Evolutionary conservation across 2,329 filamentous ascomycete species (phyloP), one percentile per base, ranked within the genome.

Genomic region (Botryotinia calthae): DNA sequence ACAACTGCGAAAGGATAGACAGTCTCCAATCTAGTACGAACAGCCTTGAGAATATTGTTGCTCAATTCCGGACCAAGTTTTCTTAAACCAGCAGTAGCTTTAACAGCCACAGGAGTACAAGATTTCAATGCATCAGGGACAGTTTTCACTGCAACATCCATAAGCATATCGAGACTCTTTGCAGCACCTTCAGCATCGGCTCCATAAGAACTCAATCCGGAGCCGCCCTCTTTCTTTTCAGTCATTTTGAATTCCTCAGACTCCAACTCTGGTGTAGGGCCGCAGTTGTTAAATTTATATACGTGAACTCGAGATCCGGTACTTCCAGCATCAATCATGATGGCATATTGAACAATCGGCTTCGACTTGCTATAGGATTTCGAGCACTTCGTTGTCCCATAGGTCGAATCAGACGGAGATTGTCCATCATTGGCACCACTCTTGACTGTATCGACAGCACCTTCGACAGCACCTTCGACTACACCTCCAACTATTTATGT

Each of bases 281-380:
- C 96, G 84, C 95, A 99, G 85, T 98, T 98, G 87, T 98, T 98
- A 89, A 98, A 99, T 81, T 94, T 93, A 87, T 98, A 99, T 74
- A 98, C 94, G 85, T 99, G 97, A 81, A 99, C 98, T 79, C 96
- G 92, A 74, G 96, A 98, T 74, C 96, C 96, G 71, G 96, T 98
- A 86, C 95, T 98, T 79, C 96, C 96, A 65, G 96, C 96, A 83
- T 99, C 96, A 80, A 99, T 93, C 96, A 99, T 99, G 80, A 98
- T 88, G 75, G 96, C 97, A 85, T 98, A 99, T 82, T 99, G 96
- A 75, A 98, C 91, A 77, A 99, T 89, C 67, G 96, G 95, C 85
- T 98, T 98, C 76, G 94, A 91, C 80, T 92, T 90, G 79, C 94
- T 93, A 84, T 88, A 91, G 59, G 96, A 94, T 81, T 91, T 93